Base-by-base conservation (phyloP, 1,284 basidiomycete species). In the Cryptococcus sp. region DNA sequence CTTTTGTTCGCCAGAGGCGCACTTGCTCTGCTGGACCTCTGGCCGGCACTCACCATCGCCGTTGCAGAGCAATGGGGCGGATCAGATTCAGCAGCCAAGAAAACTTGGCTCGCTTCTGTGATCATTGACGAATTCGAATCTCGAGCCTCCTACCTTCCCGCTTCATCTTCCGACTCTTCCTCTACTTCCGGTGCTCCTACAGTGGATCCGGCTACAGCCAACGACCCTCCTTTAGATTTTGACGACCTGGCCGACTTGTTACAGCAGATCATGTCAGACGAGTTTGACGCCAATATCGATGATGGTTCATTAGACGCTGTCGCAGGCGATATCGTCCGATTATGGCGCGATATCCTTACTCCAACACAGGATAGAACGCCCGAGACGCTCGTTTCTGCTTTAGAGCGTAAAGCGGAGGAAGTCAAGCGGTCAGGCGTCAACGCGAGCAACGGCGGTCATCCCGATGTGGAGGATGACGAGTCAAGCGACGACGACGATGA, bases 81-180 rank as follows among this genome's bases (percentile, higher is more conserved):
- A 3, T 82, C 87, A 23, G 83, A 85, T 40, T 84, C 85, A 7
- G 80, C 81, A 2, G 82, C 85, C 62, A 93, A 93, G 78, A 84
- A 87, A 59, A 86, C 83, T 10, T 92, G 89, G 88, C 81, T 95
- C 25, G 89, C 89, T 19, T 86, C 86, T 10, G 84, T 84, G 47
- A 82, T 95, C 66, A 86, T 94, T 58, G 92, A 95, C 76, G 84
- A 86, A 20, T 95, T 93, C 73, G 89, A 92, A 68, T 79, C 83
- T 40, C 53, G 70, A 23, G 60, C 69, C 25, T 38, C 56, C 29
- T 59, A 65, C 25, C 50, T 65, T 46, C 51, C 64, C 58, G 34
- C 47, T 29, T 50, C 59, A 17, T 40, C 50, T 23, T 6, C 50
- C 43, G 22, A 37, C 20, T 15, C 52, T 15, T 46, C 63, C 16